phyloP scores from a whole-genome alignment of 345 rosid species.

The Microcos paniculata region DNA sequence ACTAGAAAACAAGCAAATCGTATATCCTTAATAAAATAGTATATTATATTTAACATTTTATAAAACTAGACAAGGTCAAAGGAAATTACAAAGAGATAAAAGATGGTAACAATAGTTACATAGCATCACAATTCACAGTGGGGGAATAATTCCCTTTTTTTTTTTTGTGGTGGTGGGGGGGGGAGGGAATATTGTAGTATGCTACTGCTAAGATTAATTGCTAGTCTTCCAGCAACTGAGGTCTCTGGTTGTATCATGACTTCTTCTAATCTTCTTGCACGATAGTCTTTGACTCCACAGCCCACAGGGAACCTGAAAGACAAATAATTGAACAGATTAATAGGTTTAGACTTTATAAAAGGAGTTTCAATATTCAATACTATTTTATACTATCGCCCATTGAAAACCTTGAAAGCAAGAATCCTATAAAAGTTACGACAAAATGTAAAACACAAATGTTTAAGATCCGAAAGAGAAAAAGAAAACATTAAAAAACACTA shows the following conservation, averaged over 20 bases:
- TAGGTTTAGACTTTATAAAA: not conserved
- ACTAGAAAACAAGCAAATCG: too few species aligned
- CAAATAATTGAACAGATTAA: not conserved
- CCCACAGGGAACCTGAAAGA: slow-evolving; percentile 14
- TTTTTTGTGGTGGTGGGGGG: too few species aligned
- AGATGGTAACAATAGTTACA: not conserved
- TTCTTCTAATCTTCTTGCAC: too few species aligned
- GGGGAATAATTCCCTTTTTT: not conserved
- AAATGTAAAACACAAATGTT: not conserved
- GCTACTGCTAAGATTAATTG: not conserved
- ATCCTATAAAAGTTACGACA: not conserved
- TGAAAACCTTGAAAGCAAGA: not conserved
- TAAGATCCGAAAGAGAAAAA: not conserved
- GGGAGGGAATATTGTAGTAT: not conserved
- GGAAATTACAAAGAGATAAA: not conserved
- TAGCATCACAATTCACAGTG: not conserved
- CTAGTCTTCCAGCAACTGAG: not conserved
- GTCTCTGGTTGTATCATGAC: not conserved
- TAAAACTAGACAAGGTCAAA: not conserved
- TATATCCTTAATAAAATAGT: not conserved
- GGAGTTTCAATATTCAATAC: not conserved
- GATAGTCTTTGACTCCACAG: not conserved
- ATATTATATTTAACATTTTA: not conserved
- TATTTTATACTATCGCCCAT: not conserved
- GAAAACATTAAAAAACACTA: not conserved